phyloP scores from a whole-genome alignment of 2,329 filamentous ascomycete species.

The Fusarium gaditjirri region DNA sequence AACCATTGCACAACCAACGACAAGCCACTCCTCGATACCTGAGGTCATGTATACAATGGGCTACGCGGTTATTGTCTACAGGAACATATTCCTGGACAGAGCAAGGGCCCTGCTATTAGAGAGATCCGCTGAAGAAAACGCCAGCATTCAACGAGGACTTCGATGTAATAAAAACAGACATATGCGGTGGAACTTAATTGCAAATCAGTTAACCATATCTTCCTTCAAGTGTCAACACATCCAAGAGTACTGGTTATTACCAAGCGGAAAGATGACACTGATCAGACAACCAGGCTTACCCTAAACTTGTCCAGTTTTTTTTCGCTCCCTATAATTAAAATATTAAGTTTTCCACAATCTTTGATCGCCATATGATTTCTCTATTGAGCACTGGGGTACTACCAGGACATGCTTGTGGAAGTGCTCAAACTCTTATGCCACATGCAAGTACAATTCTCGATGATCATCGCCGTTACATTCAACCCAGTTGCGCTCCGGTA shows the following conservation, averaged over 20 bases:
- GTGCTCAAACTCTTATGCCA: constrained; percentile 55
- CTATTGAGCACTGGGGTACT: constrained; percentile 58
- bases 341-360: background rate
- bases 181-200: no score
- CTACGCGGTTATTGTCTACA: no score
- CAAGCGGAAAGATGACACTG: background rate
- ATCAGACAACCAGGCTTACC: background rate
- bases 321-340: background rate
- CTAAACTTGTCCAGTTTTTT: accelerated
- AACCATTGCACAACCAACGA: no score
- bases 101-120: no score
- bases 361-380: background rate
- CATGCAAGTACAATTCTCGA: background rate
- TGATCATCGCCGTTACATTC: background rate
- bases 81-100: no score
- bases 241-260: background rate
- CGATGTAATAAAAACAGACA: no score
- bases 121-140: no score
- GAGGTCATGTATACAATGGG: no score
- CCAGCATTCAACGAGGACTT: no score
- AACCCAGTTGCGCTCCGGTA: background rate
- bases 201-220: no score
- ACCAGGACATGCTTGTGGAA: constrained; percentile 63
- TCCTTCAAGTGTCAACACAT: background rate
- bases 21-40: no score